Conservation (phyloP, 768 basidiomycete species). For the Leccinum fibrillosum region DNA sequence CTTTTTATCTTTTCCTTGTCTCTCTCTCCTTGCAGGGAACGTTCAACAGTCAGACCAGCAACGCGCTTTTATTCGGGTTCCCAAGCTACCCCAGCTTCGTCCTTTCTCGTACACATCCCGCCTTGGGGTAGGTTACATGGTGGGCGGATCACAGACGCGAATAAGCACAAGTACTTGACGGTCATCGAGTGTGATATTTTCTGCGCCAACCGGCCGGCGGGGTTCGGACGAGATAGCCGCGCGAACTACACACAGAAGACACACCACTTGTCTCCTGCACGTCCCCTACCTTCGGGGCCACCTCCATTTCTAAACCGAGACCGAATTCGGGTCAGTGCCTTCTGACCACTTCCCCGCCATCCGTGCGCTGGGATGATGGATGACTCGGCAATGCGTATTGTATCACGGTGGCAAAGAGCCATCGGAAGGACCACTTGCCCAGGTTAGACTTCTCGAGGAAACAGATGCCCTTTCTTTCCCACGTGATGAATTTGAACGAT, state of each 20-base stretch:
- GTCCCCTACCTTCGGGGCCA: slow-evolving; percentile 6
- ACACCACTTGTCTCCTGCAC: slow-evolving; percentile 1
- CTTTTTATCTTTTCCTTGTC: slow-evolving; percentile 3
- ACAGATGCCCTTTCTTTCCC: slow-evolving; percentile 7
- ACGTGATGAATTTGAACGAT: slow-evolving; percentile 22
- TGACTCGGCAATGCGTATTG: neutral
- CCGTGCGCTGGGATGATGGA: neutral
- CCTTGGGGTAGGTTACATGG: neutral
- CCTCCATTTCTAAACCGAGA: neutral
- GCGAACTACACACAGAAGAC: neutral
- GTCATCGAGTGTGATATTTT: slow-evolving; percentile 1
- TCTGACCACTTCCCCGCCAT: slow-evolving; percentile 1
- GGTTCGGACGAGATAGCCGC: neutral
- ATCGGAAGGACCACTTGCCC: slow-evolving; percentile 6
- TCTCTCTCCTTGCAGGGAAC: neutral
- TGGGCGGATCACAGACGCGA: slow-evolving; percentile 12
- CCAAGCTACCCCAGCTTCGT: neutral
- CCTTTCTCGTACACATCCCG: neutral
- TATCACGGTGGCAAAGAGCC: neutral
- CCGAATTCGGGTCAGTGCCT: neutral
- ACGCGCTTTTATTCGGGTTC: slow-evolving; percentile 5
- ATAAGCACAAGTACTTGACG: neutral
- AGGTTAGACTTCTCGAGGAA: slow-evolving; percentile 2
- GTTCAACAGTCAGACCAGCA: slow-evolving; percentile 2
- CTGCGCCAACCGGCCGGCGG: slow-evolving; percentile 2